Conservation (phyloP, 495 filamentous ascomycete genomes). For the Halenospora varia region DNA sequence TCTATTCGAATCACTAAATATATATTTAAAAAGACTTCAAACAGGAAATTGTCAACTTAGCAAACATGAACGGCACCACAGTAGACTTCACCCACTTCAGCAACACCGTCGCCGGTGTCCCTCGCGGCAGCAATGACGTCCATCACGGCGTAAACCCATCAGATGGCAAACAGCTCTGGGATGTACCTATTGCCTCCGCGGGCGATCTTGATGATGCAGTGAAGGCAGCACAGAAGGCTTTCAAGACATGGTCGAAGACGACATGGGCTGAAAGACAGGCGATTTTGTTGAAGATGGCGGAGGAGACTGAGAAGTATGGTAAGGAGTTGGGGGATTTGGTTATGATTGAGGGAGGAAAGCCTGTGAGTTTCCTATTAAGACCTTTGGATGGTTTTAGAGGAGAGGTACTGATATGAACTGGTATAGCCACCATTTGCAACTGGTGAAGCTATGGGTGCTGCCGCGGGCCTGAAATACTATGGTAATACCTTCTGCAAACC, state of each 20-base stretch:
- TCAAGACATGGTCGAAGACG: conserved; percentile 42
- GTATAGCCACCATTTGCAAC: conserved; percentile 20
- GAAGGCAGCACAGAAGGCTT: conserved; percentile 41
- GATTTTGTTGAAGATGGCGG: conserved; percentile 6
- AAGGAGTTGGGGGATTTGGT: conserved; percentile 19
- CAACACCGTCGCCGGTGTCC: conserved; percentile 44
- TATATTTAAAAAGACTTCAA: not conserved
- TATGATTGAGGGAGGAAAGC: conserved; percentile 24
- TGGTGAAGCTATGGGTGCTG: conserved; percentile 15
- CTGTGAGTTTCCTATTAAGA: conserved; percentile 13
- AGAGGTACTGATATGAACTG: not conserved
- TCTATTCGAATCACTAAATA: not conserved
- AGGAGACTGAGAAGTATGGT: conserved; percentile 11
- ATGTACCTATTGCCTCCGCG: conserved; percentile 46
- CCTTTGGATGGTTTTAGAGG: not conserved
- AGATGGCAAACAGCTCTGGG: conserved; percentile 44
- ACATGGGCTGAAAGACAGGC: conserved; percentile 24
- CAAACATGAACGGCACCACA: not conserved
- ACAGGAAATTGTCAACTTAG: not conserved
- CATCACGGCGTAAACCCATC: conserved; percentile 48
- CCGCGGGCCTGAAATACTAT: conserved; percentile 12
- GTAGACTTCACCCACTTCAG: conserved; percentile 26
- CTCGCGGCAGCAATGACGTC: conserved; percentile 27
- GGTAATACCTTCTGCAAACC: conserved; percentile 7
- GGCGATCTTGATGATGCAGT: conserved; percentile 55